Conservation (phyloP, 2,329 filamentous ascomycete genomes). For the Allantophomopsis cytisporea region DNA sequence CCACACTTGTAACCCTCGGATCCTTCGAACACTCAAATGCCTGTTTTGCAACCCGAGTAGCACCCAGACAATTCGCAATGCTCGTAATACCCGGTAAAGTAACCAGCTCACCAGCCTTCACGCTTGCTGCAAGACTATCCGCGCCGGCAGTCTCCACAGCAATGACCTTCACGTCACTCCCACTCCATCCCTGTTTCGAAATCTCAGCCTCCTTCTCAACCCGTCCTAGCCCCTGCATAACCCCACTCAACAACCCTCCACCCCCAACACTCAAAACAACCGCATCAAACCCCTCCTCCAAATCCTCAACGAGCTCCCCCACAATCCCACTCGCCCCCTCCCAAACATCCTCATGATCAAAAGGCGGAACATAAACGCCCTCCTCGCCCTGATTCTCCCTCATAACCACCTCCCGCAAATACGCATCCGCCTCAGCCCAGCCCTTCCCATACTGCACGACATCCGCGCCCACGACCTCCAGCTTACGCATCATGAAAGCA, state of each 20-base stretch:
- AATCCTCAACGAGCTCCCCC: slow-evolving; percentile 20
- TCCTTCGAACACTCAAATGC: slow-evolving; percentile 48
- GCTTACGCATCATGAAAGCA: slow-evolving; percentile 56
- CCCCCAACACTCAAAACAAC: slow-evolving; percentile 71
- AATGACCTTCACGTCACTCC: slow-evolving; percentile 32
- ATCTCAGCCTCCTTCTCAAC: neutral
- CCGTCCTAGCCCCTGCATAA: slow-evolving; percentile 43
- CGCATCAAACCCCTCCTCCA: slow-evolving; percentile 39
- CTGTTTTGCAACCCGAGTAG: slow-evolving; percentile 48
- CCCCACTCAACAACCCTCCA: slow-evolving; percentile 65
- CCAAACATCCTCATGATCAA: slow-evolving; percentile 57
- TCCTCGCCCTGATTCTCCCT: slow-evolving; percentile 18
- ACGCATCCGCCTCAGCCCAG: slow-evolving; percentile 56
- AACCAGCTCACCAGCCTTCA: slow-evolving; percentile 41
- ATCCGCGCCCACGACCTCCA: slow-evolving; percentile 52
- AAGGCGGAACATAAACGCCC: slow-evolving; percentile 55
- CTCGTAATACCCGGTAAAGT: slow-evolving; percentile 61
- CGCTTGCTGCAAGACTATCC: slow-evolving; percentile 50
- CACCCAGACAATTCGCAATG: slow-evolving; percentile 62
- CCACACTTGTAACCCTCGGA: slow-evolving; percentile 9
- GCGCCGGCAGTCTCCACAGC: slow-evolving; percentile 68
- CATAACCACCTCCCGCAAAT: slow-evolving; percentile 46
- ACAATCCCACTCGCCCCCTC: slow-evolving; percentile 46
- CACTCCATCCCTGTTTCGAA: neutral
- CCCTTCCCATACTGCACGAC: slow-evolving; percentile 56